Conservation (phyloP, 106 monocot genomes). For the Xerophyta viscosa region DNA sequence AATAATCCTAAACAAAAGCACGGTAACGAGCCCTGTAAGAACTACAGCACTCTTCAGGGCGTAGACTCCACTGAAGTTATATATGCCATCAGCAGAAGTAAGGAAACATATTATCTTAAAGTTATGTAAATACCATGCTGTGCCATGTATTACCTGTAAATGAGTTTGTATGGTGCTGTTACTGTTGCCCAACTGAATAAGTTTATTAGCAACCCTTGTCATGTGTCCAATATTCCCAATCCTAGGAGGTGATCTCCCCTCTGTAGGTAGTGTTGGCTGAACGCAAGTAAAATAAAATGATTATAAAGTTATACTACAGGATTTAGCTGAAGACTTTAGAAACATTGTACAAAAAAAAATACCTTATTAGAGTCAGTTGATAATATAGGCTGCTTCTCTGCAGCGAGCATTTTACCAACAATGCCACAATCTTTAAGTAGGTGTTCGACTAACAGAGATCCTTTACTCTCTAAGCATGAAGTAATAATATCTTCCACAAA, state of each 20-base stretch:
- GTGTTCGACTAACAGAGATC: slow-evolving; percentile 57
- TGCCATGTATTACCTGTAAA: slow-evolving; percentile 58
- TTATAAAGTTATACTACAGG: neutral
- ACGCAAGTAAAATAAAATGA: neutral
- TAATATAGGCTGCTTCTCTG: slow-evolving; percentile 57
- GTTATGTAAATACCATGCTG: neutral
- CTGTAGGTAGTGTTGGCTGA: slow-evolving; percentile 62
- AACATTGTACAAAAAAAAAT: neutral
- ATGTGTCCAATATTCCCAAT: slow-evolving; percentile 86
- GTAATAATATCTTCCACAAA: slow-evolving; percentile 71
- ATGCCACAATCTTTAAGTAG: slow-evolving; percentile 66
- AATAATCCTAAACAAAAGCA: too few relatives aligned
- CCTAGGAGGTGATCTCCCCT: slow-evolving; percentile 52
- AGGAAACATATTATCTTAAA: neutral
- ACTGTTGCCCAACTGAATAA: slow-evolving; percentile 47
- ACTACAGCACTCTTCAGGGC: too few relatives aligned
- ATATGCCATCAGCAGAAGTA: too few relatives aligned
- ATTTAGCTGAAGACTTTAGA: neutral
- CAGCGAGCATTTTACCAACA: slow-evolving; percentile 66
- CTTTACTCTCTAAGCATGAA: slow-evolving; percentile 88
- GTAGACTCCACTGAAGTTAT: too few relatives aligned
- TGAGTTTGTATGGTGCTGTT: slow-evolving; percentile 53
- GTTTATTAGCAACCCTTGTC: slow-evolving; percentile 83
- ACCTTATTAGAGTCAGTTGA: slow-evolving; percentile 47
- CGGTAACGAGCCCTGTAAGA: too few relatives aligned